Base-by-base conservation (phyloP, 1,284 basidiomycete genomes). In the Coniferiporia sulphurascens region DNA sequence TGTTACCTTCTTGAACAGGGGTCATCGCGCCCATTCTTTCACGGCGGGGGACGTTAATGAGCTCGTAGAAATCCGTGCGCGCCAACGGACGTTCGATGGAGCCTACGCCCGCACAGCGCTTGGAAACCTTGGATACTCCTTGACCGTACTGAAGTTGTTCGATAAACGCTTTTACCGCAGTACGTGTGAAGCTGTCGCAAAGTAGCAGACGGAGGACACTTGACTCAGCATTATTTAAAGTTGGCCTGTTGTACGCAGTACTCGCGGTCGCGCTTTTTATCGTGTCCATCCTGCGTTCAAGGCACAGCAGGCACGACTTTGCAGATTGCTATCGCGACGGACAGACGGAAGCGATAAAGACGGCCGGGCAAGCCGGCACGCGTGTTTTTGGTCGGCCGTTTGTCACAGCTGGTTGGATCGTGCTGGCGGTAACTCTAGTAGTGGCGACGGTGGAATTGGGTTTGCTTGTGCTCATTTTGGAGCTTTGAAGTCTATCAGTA, bases 41-140 rank as follows among this genome's bases (percentile, higher is more conserved):
- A 70, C 75, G 21, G 74, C 84, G 0, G 65, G 75, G 17, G 87
- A 89, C 68, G 66, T 83, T 19, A 78, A 78, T 54, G 87, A 90
- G 67, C 79, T 90, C 54, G 82, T 85, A 12, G 89, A 93, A 69
- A 72, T 92, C 21, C 80, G 91, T 19, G 90, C 90, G 0, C 79
- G 88, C 34, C 86, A 89, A 65, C 78, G 91, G 48, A 93, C 90
- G 0, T 92, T 91, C 67, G 80, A 91, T 61, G 90, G 91, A 19
- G 91, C 90, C 22, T 93, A 93, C 68, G 78, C 79, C 35, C 82
- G 91, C 32, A 89, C 85, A 0, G 89, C 89, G 0, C 76, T 94
- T 8, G 83, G 83, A 17, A 84, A 84, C 65, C 77, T 93, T 1
- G 86, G 89, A 0, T 92, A 89, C 67, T 80, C 89, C 4, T 71